A percentile compares a stretch with the other conserved stretches of the same genome.
Evolutionary conservation across 176 grass and related monocot species (phyloP).

Genomic region (Cenchrus purpureus): DNA sequence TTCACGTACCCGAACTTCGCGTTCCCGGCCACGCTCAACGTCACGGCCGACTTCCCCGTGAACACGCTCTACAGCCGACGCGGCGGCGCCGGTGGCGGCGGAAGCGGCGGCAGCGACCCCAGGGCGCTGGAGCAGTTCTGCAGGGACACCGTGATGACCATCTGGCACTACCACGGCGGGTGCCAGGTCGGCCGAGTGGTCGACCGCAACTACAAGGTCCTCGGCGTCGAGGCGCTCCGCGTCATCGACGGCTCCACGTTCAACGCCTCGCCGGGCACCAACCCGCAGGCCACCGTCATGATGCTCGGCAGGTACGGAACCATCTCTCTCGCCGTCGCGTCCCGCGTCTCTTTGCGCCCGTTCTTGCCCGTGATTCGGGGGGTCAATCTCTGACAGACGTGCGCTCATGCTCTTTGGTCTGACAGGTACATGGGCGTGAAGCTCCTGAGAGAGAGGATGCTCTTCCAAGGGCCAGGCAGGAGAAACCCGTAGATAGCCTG

Average conservation of each 20-base stretch:
- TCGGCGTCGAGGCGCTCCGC: constrained; percentile 64
- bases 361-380: not conserved
- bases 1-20: constrained; percentile 63
- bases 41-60: constrained; percentile 57
- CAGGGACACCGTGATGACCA: constrained; percentile 85
- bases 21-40: constrained; percentile 55
- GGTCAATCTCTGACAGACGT: not conserved
- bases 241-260: constrained; percentile 89
- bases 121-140: constrained; percentile 76
- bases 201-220: constrained; percentile 68
- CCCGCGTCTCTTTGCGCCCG: not conserved
- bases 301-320: constrained; percentile 77
- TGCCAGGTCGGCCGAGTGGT: constrained; percentile 80
- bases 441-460: constrained; percentile 70
- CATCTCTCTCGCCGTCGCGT: not conserved
- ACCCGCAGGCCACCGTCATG: constrained; percentile 92
- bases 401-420: not conserved
- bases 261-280: constrained; percentile 78
- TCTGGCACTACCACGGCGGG: constrained; percentile 93
- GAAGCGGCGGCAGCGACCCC: constrained; percentile 23
- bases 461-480: constrained; percentile 27
- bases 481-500: not conserved
- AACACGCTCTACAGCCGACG: constrained; percentile 51
- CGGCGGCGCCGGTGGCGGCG: constrained; percentile 40
- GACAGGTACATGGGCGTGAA: constrained; percentile 82